Evolutionary conservation across 306 rosid species (phyloP).

Genomic region (Arachis hypogaea): DNA sequence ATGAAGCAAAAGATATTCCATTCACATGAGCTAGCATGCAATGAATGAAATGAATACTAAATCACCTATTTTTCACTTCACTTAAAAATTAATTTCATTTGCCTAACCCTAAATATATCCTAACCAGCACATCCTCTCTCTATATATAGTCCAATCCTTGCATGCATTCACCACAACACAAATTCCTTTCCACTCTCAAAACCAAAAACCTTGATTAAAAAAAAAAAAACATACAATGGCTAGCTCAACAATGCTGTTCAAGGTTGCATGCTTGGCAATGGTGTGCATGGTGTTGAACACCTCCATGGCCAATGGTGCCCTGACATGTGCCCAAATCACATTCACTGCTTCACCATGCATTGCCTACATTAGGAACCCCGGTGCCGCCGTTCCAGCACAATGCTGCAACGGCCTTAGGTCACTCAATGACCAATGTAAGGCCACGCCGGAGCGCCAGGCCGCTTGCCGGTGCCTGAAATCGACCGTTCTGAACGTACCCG

Average conservation of each 20-base stretch:
- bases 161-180: background rate
- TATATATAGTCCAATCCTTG: background rate
- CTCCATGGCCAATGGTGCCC: slow-evolving; percentile 16
- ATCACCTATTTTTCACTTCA: background rate
- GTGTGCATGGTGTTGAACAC: slow-evolving; percentile 8
- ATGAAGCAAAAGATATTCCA: no score
- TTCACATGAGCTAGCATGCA: no score
- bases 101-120: background rate
- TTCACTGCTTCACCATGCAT: slow-evolving; percentile 16
- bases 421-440: background rate
- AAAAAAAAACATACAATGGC: slow-evolving; percentile 17
- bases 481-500: background rate
- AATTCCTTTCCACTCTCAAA: background rate
- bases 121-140: background rate
- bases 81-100: background rate
- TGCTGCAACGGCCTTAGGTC: slow-evolving; percentile 28
- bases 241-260: background rate
- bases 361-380: background rate
- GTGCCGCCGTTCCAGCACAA: background rate
- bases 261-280: slow-evolving; percentile 21
- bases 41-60: background rate
- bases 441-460: slow-evolving; percentile 23
- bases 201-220: background rate
- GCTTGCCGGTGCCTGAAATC: slow-evolving; percentile 32
- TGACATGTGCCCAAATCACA: slow-evolving; percentile 24